phyloP scores from a whole-genome alignment of 257 asterid genomes.

The Lithospermum erythrorhizon region DNA sequence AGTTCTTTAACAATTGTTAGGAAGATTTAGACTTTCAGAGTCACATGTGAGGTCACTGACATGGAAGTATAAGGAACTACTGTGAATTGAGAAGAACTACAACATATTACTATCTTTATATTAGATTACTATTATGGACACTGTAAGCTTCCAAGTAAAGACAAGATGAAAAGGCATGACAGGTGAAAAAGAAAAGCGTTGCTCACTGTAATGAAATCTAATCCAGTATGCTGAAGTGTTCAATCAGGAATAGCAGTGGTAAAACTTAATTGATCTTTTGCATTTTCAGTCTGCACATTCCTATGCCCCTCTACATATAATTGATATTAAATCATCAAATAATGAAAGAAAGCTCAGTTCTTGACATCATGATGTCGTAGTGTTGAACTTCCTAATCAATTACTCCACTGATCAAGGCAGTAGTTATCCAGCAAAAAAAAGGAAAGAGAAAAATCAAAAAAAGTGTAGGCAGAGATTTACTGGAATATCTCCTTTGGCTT shows the following conservation, averaged over 20 bases:
- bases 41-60: not conserved
- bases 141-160: too few species aligned
- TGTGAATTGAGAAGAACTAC: too few species aligned
- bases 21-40: not conserved
- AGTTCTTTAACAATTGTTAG: not conserved
- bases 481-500: slow-evolving; percentile 93
- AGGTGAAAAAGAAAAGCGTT: too few species aligned
- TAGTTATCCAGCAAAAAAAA: not conserved
- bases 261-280: too few species aligned
- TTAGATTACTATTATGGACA: too few species aligned
- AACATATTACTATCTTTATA: too few species aligned
- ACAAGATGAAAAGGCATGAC: too few species aligned
- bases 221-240: too few species aligned
- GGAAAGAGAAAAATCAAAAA: not conserved
- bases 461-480: slow-evolving; percentile 24
- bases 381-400: not conserved
- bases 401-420: slow-evolving; percentile 7
- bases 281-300: too few species aligned
- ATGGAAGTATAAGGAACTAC: not conserved
- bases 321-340: not conserved
- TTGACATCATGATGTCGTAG: not conserved
- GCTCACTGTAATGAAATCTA: too few species aligned
- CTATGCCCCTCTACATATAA: not conserved
- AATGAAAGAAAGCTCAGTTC: not conserved
- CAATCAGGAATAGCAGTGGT: too few species aligned